Evolutionary conservation across 306 rosid genomes (phyloP).

Genomic region (Glycine tomentella): DNA sequence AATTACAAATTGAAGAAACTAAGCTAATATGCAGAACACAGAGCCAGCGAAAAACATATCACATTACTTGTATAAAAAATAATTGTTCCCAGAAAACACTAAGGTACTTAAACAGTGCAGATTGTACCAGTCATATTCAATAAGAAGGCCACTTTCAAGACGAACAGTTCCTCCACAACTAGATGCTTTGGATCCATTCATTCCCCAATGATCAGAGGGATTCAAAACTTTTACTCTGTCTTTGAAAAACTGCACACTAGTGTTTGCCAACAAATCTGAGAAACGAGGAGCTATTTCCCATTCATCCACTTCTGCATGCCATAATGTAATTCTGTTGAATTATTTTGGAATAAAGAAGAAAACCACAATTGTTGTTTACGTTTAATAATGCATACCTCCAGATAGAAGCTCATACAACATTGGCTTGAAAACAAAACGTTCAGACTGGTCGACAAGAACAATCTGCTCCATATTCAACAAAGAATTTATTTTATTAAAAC

Average conservation of each 20-base stretch:
- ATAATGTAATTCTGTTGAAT: conserved; percentile 43
- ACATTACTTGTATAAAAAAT: conserved; percentile 18
- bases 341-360: conserved; percentile 34
- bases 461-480: conserved; percentile 52
- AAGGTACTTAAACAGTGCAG: conserved; percentile 31
- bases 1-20: conserved; percentile 38
- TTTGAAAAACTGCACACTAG: conserved; percentile 76
- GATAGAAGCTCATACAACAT: conserved; percentile 96
- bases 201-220: conserved; percentile 69
- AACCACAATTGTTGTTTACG: conserved; percentile 25
- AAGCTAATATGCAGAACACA: conserved; percentile 19
- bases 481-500: conserved; percentile 11
- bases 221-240: conserved; percentile 77
- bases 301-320: conserved; percentile 81
- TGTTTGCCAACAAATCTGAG: conserved; percentile 77
- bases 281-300: conserved; percentile 99
- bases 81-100: conserved; percentile 31
- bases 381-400: conserved; percentile 67
- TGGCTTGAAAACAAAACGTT: conserved; percentile 77
- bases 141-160: conserved; percentile 89
- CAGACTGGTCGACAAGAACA: conserved; percentile 59
- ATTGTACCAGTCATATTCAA: conserved; percentile 94
- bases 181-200: conserved; percentile 57
- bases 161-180: conserved; percentile 79
- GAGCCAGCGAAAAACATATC: conserved; percentile 28